A percentile compares a stretch with the other conserved stretches of the same genome.
Evolutionary conservation across 495 filamentous ascomycete species (phyloP).

Genomic region (Daldinia bambusicola): DNA sequence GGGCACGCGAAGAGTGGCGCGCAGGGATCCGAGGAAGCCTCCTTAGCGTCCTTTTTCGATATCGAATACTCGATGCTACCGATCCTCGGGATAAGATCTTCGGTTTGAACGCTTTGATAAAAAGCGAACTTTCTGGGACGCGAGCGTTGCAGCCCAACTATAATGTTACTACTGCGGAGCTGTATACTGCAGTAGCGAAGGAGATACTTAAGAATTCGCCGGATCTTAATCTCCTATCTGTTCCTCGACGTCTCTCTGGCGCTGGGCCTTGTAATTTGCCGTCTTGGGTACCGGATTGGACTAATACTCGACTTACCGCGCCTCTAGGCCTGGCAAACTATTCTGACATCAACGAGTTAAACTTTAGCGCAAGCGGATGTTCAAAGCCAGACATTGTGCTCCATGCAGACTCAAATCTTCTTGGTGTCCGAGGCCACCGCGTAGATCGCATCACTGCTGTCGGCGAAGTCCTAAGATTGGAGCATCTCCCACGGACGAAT

Average conservation of each 20-base stretch:
- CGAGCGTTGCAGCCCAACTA: constrained; percentile 31
- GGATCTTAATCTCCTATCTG: constrained; percentile 35
- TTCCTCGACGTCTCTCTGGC: constrained; percentile 32
- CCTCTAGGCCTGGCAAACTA: constrained; percentile 37
- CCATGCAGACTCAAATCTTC: constrained; percentile 5
- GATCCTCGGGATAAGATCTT: constrained; percentile 40
- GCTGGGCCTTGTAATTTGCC: constrained; percentile 24
- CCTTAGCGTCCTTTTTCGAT: constrained; percentile 37
- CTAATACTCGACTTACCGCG: constrained; percentile 37
- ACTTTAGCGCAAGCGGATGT: constrained; percentile 27
- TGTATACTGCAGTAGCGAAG: constrained; percentile 33
- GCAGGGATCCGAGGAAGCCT: constrained; percentile 20
- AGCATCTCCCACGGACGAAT: constrained; percentile 30
- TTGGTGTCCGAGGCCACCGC: constrained; percentile 24
- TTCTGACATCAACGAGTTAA: constrained; percentile 36
- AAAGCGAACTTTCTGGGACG: constrained; percentile 13
- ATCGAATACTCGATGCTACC: constrained; percentile 38
- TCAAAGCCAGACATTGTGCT: constrained; percentile 25
- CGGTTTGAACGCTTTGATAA: constrained; percentile 31
- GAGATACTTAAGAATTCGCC: constrained; percentile 25
- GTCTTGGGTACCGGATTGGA: constrained; percentile 40
- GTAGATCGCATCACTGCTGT: constrained; percentile 36
- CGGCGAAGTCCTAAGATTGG: constrained; percentile 27
- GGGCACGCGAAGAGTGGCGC: constrained; percentile 32
- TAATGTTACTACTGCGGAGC: constrained; percentile 24